Base-by-base conservation (phyloP, 1,284 basidiomycete genomes). In the Apiotrichum brassicae region DNA sequence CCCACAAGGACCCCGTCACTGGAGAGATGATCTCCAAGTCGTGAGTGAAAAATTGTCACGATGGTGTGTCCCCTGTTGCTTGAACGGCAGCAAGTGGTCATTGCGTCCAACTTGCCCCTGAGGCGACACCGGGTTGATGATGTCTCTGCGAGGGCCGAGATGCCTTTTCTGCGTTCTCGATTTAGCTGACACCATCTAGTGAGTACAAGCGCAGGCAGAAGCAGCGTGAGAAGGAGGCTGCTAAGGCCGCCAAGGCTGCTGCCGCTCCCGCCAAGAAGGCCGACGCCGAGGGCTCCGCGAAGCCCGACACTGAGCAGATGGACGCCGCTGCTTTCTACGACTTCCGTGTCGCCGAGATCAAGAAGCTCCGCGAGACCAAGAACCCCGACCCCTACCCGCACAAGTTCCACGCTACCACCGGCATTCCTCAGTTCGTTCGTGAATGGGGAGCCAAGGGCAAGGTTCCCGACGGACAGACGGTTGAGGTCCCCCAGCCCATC, bases 381-480 rank as follows among this genome's bases (percentile, higher is more conserved):
- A 75, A 81, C 26, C 91, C 90, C 6, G 89, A 94, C 70, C 94
- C 95, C 3, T 99, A 98, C 78, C 94, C 95, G 19, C 95, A 99
- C 84, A 99, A 99, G 81, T 99, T 98, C 78, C 75, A 95, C 64
- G 92, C 95, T 37, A 78, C 85, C 42, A 78, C 77, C 57, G 88
- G 87, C n/a, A 78, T 98, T 64, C 77, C 82, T 16, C 69, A 77
- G 13, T 99, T 85, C 75, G 83, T 97, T 68, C 72, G 80, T 14
- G 76, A 80, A 53, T 98, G 89, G 68, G 86, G 87, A 37, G 51
- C 65, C 24, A 84, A 87, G 47, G 86, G 85, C 49, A 78, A 81
- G 70, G 81, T 93, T 58, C 66, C 76, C 16, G 63, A 71, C 8
- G 72, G 68, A 34, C 48, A 53, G 49, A 62, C 59, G 30, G 49